Evolutionary conservation across 1,284 basidiomycete genomes (phyloP), one percentile per base, ranked within the genome.

Genomic region (Hemileia vastatrix): DNA sequence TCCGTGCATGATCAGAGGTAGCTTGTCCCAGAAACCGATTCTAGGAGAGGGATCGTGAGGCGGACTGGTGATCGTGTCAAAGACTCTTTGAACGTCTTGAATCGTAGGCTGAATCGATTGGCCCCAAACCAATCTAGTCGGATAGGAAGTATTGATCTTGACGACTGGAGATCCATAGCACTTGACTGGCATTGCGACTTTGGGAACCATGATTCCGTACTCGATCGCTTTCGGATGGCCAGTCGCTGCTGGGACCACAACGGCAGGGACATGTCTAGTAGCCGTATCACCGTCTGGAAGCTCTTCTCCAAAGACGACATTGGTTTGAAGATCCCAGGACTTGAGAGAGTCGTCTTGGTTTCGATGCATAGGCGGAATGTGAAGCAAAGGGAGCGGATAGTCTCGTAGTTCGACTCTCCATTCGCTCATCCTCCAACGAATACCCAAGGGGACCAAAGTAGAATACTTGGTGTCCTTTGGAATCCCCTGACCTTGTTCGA

Each of bases 21-120:
- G 78, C 84, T 84, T 97, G 74, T 97, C 93, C 93, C 94, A 96
- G 76, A 96, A 95, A 2, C 90, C 92, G 62, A 94, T 76, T 23
- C 83, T 81, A 11, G 89, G 86, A 4, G 90, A 94, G 18, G 84
- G 81, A 77, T 97, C 93, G 40, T 84, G 83, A 40, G 89, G 84
- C 8, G 88, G 82, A 67, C 85, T 85, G 0, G 87, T 84, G 57
- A 97, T 73, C 1, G 84, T 85, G 21, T 96, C 93, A 32, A 96
- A 75, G 21, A 94, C 81, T 47, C 85, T 83, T 79, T 87, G 84
- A 49, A 96, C 76, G 71, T 96, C 93, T 70, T 92, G 87, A 19
- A 90, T 86, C 4, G 86, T 86, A 15, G 91, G 85, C 63, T 84
- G 83, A 67, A 93, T 88, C 66, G 91, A 93, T 57, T 91, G 84